These are phyloP conservation scores for Neurospora discreta DNA, from an alignment of 495 filamentous ascomycete genomes.

Conservation along the genomic window DNA sequence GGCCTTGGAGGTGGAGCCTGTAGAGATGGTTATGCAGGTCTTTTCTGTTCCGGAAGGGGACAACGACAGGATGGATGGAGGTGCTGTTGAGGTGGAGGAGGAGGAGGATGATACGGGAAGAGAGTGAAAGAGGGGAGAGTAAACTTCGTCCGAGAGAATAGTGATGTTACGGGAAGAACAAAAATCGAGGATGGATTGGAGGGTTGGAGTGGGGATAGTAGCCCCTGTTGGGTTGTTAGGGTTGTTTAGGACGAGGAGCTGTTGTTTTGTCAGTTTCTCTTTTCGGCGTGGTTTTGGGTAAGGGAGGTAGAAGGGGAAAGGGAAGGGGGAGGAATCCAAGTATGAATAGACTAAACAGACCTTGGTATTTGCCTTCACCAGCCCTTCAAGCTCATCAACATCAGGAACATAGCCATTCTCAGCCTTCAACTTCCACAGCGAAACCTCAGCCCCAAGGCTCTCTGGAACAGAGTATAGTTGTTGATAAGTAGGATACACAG, in stretches of 20 bases:
- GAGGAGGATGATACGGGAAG: slow-evolving; percentile 11
- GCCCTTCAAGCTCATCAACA: slow-evolving; percentile 49
- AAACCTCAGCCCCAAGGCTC: slow-evolving; percentile 71
- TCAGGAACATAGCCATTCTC: slow-evolving; percentile 57
- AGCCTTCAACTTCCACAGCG: slow-evolving; percentile 62
- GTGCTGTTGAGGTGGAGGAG: slow-evolving; percentile 1
- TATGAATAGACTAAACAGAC: slow-evolving; percentile 5
- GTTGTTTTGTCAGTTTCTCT: background rate
- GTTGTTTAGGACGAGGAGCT: slow-evolving; percentile 50
- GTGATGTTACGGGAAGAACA: slow-evolving; percentile 52
- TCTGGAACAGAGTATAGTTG: slow-evolving; percentile 71
- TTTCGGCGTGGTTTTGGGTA: too few species aligned
- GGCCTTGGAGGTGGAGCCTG: slow-evolving; percentile 78
- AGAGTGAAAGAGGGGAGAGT: slow-evolving; percentile 76
- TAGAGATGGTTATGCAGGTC: slow-evolving; percentile 41
- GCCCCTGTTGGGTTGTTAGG: slow-evolving; percentile 84
- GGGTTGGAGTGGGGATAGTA: slow-evolving; percentile 48
- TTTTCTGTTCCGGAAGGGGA: slow-evolving; percentile 39
- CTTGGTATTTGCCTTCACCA: slow-evolving; percentile 70
- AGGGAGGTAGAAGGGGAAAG: background rate
- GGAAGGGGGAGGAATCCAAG: background rate
- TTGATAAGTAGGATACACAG: slow-evolving; percentile 83
- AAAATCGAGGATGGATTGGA: slow-evolving; percentile 53
- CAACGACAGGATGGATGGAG: slow-evolving; percentile 47
- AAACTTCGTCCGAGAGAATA: slow-evolving; percentile 75